Evolutionary conservation across 768 basidiomycete genomes (phyloP).

Genomic region (Tephrocybe sp.): DNA sequence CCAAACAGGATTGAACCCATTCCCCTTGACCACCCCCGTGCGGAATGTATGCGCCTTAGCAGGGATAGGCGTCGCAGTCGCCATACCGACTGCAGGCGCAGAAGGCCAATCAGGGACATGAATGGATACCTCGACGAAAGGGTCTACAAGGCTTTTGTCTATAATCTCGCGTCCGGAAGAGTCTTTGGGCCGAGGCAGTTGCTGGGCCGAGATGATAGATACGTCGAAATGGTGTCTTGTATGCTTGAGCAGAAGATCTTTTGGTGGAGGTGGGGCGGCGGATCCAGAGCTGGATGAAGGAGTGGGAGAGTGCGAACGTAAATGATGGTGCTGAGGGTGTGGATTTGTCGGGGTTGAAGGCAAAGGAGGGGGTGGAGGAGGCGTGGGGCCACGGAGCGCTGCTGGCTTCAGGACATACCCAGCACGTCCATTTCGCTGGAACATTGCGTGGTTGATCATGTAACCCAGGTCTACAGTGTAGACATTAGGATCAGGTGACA

Average conservation of each 20-base stretch:
- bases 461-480: conserved; percentile 70
- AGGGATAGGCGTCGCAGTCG: conserved; percentile 15
- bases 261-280: conserved; percentile 27
- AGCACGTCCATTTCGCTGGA: conserved; percentile 82
- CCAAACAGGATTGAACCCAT: conserved; percentile 94
- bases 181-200: conserved; percentile 79
- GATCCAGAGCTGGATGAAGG: conserved; percentile 5
- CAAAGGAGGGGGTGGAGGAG: neutral
- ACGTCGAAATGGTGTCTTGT: conserved; percentile 65
- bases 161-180: conserved; percentile 61
- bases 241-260: conserved; percentile 55
- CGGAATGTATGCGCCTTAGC: conserved; percentile 49
- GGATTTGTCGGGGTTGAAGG: neutral
- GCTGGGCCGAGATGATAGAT: conserved; percentile 54
- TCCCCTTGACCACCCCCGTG: conserved; percentile 77
- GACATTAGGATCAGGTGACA: neutral
- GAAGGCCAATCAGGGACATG: conserved; percentile 75
- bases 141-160: conserved; percentile 59
- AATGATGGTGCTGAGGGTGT: neutral
- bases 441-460: conserved; percentile 96
- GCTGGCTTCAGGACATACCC: conserved; percentile 92
- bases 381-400: conserved; percentile 53
- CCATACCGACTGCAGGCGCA: conserved; percentile 4
- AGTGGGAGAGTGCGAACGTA: conserved; percentile 8
- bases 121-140: conserved; percentile 67